phyloP scores from a whole-genome alignment of 768 basidiomycete genomes.

The Termitomyces titanicus region DNA sequence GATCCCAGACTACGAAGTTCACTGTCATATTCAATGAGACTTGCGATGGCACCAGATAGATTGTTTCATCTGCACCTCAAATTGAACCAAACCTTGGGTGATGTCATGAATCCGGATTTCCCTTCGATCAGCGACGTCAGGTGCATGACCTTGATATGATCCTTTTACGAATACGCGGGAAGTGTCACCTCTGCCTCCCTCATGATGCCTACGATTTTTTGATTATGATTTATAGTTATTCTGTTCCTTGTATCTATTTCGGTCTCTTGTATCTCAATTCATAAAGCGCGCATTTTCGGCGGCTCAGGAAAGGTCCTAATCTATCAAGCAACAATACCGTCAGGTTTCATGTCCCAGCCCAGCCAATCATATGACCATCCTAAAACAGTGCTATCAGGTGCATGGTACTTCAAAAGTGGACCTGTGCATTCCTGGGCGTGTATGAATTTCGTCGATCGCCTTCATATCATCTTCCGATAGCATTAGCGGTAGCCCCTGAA shows the following conservation, averaged over 20 bases:
- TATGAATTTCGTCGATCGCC: slow-evolving; percentile 36
- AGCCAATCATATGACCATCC: slow-evolving; percentile 44
- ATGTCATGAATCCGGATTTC: no score
- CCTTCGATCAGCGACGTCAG: no score
- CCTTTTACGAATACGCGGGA: no score
- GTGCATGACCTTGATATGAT: no score
- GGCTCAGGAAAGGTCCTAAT: background rate
- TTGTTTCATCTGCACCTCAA: no score
- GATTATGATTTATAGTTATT: no score
- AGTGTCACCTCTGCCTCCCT: no score
- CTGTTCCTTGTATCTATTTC: background rate
- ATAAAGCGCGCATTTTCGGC: background rate
- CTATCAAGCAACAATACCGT: slow-evolving; percentile 23
- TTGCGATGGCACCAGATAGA: no score
- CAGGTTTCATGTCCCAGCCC: slow-evolving; percentile 37
- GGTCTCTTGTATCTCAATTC: background rate
- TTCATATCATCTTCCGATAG: slow-evolving; percentile 36
- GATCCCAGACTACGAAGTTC: no score
- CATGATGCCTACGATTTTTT: background rate
- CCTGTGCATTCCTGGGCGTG: slow-evolving; percentile 36
- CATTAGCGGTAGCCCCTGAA: slow-evolving; percentile 32
- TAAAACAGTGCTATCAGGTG: slow-evolving; percentile 27
- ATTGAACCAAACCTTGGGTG: no score
- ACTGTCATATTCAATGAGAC: no score
- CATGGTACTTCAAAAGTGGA: slow-evolving; percentile 24